phyloP scores from a whole-genome alignment of 345 rosid species.

The Eutrema heterophyllum region DNA sequence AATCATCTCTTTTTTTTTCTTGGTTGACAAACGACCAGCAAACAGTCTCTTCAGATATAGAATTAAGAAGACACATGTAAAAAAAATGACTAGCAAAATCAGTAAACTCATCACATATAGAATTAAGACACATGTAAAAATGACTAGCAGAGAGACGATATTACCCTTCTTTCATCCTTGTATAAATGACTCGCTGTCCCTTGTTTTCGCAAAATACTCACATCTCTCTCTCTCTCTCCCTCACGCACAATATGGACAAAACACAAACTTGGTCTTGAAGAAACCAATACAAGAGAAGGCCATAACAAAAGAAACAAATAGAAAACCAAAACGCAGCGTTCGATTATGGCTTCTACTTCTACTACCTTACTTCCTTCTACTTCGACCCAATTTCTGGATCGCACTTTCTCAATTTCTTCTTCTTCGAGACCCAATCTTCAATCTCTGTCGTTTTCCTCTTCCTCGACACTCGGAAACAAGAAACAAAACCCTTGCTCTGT shows the following conservation, averaged over 20 bases:
- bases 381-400: slow-evolving; percentile 8
- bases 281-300: slow-evolving; percentile 6
- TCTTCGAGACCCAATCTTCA: slow-evolving; percentile 2
- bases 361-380: slow-evolving; percentile 3
- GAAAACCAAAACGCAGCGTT: no score
- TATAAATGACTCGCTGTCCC: slow-evolving; percentile 4
- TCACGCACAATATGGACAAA: slow-evolving; percentile 8
- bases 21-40: background rate
- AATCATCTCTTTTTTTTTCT: background rate
- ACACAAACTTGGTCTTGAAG: slow-evolving; percentile 27
- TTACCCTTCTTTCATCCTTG: slow-evolving; percentile 1
- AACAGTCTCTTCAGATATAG: background rate
- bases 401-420: slow-evolving; percentile 9
- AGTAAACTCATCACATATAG: no score
- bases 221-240: background rate
- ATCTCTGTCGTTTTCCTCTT: slow-evolving; percentile 19
- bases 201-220: background rate
- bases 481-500: slow-evolving; percentile 14
- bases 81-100: background rate
- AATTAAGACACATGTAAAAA: background rate
- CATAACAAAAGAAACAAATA: background rate
- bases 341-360: slow-evolving; percentile 20
- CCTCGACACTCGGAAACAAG: slow-evolving; percentile 1
- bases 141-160: background rate
- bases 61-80: background rate